Conservation (phyloP, 1,284 basidiomycete genomes). For the Cronartium quercuum region DNA sequence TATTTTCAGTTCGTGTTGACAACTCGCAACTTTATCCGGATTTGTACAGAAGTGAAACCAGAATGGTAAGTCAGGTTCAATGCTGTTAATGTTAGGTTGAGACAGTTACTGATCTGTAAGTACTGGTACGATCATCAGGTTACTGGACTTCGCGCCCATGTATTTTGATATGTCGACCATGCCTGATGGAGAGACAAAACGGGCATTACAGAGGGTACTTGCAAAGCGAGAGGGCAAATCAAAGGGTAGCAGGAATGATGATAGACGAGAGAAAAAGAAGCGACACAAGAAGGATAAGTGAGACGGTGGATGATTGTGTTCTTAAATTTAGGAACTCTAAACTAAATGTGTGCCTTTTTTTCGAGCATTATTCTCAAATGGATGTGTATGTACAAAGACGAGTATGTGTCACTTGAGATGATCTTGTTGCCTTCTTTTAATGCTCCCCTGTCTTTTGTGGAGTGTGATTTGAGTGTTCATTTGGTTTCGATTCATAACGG, state of each 20-base stretch:
- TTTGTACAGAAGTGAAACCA: slow-evolving; percentile 76
- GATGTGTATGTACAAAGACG: too few species aligned
- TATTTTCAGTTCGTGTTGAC: slow-evolving; percentile 75
- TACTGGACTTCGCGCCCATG: slow-evolving; percentile 68
- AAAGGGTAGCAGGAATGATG: background rate
- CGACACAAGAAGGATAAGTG: slow-evolving; percentile 32
- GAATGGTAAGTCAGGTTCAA: slow-evolving; percentile 64
- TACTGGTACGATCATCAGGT: slow-evolving; percentile 53
- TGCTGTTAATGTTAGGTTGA: background rate
- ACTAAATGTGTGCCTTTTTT: too few species aligned
- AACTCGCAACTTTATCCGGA: slow-evolving; percentile 77
- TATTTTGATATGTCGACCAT: slow-evolving; percentile 73
- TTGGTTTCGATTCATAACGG: too few species aligned
- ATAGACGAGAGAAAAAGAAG: slow-evolving; percentile 18
- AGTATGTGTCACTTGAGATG: too few species aligned
- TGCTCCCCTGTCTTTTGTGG: too few species aligned
- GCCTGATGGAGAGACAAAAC: slow-evolving; percentile 67
- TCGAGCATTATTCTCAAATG: too few species aligned
- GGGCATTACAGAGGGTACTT: slow-evolving; percentile 56
- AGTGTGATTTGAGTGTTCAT: too few species aligned
- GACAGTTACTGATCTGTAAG: background rate
- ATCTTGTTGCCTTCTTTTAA: too few species aligned
- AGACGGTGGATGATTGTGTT: slow-evolving; percentile 12
- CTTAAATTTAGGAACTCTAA: background rate
- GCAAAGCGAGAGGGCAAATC: slow-evolving; percentile 49